Evolutionary conservation across 2,329 filamentous ascomycete genomes (phyloP), one percentile per base, ranked within the genome.

Genomic region (Thermomyces lanuginosus): DNA sequence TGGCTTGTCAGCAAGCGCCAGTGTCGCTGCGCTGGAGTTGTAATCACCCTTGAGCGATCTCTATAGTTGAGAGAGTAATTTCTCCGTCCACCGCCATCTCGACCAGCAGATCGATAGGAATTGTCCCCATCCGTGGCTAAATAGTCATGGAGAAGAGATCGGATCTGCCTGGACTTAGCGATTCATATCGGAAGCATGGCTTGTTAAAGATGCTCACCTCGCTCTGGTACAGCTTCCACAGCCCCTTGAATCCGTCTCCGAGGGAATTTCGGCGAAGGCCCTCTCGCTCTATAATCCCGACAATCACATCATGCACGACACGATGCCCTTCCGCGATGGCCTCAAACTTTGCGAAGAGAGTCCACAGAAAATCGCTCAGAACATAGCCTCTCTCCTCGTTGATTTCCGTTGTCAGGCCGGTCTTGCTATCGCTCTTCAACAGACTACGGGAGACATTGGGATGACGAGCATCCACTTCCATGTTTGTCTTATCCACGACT

Each of bases 151-250:
- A 98, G 60, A 8, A 98, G 60, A 4, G 84, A 91, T 21, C 84
- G 72, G 38, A 98, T 95, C 63, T 56, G 17, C 4, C 11, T 15
- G 21, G 22, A 28, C 12, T 6, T 12, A 25, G n/a, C 55, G 28
- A 4, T 23, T 10, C 4, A 15, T 10, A 28, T 36, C 11, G 20
- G 12, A 22, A 18, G 13, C 3, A 7, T 20, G 3, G 16, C 1
- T 18, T 18, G 8, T 17, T 10, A 14, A 23, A 6, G 12, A 17
- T 12, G 27, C 43, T 28, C 42, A 61, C 58, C 48, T 98, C 89
- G 52, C 91, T 95, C 47, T 98, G 89, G 44, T 93, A 86, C 5
- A 98, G 61, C 46, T 93, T 92, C 91, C 91, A 98, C 21, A 98
- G 60, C 55, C 95, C 89, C 45, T 86, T 89, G 55, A 98, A 98